Base-by-base conservation (phyloP, 257 asterid species). In the Mitragyna speciosa region DNA sequence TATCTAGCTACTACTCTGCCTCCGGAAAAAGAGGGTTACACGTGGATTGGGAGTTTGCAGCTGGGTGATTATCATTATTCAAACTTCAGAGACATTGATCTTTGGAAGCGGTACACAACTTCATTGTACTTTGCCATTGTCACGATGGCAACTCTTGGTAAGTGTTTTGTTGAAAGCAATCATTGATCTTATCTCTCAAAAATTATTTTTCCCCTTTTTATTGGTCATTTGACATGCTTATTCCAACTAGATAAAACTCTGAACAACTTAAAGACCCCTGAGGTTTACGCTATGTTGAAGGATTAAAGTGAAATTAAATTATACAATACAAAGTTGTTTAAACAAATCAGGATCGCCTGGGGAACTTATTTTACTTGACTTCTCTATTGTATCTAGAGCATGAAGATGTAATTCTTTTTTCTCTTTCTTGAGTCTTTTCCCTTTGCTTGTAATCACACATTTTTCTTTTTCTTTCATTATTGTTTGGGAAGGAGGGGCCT, bases 61-160 rank as follows among this genome's bases (percentile, higher is more conserved):
- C 78, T 93, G 80, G 99, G 99, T 28, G 99, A 93, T 76, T 91
- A 87, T 68, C 87, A 90, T 68, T 95, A 91, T 78, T 69, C 94
- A 31, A 86, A 81, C 84, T 95, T 95, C 51, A 87, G 98, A 86
- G 98, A 92, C 39, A 89, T 93, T 39, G 98, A 92, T 82, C 70
- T 95, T 28, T 93, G 97, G 99, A 92, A 78, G 59, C 85, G 97
- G 65, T 95, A 95, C 88, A 86, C 82, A 45, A 95, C 98, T 36
- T 95, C 99, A 6, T 2, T 95, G 86, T 95, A 95, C 70, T 95
- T 95, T 73, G 96, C 99, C 75, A 92, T 95, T 36, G 98, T 92
- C 72, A 95, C 99, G 33, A 95, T 95, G 99, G 98, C 98, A 47
- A 95, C 99, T 26, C 97, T 95, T 48, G 99, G 98, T 94, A 83